A percentile compares a stretch with the other conserved stretches of the same genome.
These are phyloP conservation scores for Aspergillus clavatus DNA, from an alignment of 2,329 filamentous ascomycete genomes.

Conservation along the genomic window DNA sequence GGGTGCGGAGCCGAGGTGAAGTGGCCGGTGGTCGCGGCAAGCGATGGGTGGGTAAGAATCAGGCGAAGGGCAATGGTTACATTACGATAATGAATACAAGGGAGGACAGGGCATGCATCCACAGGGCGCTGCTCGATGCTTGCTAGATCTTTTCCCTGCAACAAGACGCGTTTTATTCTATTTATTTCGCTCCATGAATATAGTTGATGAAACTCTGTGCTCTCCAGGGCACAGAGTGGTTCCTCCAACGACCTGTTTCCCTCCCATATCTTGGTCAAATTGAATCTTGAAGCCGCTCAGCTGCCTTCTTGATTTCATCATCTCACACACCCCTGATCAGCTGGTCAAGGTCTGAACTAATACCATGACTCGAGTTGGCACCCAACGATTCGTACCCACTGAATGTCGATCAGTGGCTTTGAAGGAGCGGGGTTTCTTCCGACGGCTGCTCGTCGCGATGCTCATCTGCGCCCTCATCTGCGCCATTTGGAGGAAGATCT, in stretches of 20 bases:
- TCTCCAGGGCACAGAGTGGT: not conserved
- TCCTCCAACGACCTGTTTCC: not conserved
- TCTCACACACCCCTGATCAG: too few relatives aligned
- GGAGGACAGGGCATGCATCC: not conserved
- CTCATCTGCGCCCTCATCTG: slow-evolving; percentile 10
- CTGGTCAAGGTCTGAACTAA: too few relatives aligned
- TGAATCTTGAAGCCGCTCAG: not conserved
- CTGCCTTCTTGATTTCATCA: not conserved
- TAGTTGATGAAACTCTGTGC: not conserved
- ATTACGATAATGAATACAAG: slow-evolving; percentile 16
- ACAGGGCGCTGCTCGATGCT: not conserved
- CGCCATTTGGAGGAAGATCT: slow-evolving; percentile 9
- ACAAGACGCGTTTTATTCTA: not conserved
- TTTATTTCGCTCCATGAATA: not conserved
- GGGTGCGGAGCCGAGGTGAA: not conserved
- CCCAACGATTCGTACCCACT: not conserved
- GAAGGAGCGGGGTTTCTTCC: slow-evolving; percentile 34
- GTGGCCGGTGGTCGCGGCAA: not conserved
- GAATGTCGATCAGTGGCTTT: slow-evolving; percentile 19
- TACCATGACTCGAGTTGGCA: too few relatives aligned
- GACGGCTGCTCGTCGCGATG: slow-evolving; percentile 22
- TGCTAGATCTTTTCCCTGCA: not conserved
- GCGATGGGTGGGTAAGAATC: not conserved
- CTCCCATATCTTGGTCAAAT: not conserved
- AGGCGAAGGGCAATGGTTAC: not conserved